Evolutionary conservation across 805 yeast genomes (phyloP).

Genomic region (Candida stauntonica): DNA sequence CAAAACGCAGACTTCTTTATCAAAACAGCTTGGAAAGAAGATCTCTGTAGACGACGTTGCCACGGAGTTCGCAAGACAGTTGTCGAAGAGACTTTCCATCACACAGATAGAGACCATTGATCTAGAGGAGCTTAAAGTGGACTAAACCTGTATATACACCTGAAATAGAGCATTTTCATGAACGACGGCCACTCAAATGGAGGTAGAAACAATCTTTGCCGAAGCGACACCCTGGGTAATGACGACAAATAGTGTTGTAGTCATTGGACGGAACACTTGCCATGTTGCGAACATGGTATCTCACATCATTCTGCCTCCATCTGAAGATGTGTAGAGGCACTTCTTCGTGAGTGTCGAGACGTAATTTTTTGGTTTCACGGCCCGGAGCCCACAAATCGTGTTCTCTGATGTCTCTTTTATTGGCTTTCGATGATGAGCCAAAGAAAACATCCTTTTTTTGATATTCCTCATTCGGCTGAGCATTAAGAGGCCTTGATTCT

Average conservation of each 20-base stretch:
- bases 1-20: constrained; percentile 51
- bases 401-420: too few relatives aligned
- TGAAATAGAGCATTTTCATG: not conserved
- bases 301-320: not conserved
- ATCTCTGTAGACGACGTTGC: constrained; percentile 34
- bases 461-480: too few relatives aligned
- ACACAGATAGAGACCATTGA: constrained; percentile 34
- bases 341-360: too few relatives aligned
- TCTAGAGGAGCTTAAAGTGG: constrained; percentile 29
- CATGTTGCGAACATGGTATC: not conserved
- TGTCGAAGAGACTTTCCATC: constrained; percentile 38
- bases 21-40: constrained; percentile 26
- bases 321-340: not conserved
- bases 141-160: constrained; percentile 1
- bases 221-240: not conserved
- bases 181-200: not conserved
- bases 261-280: not conserved
- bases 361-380: too few relatives aligned
- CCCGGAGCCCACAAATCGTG: too few relatives aligned
- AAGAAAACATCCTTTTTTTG: too few relatives aligned
- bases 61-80: constrained; percentile 38
- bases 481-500: too few relatives aligned
- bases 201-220: not conserved
- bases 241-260: not conserved
- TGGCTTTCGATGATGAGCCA: too few relatives aligned